Evolutionary conservation across 805 yeast genomes (phyloP), one percentile per base, ranked within the genome.

Genomic region (Wickerhamiella dianesei): DNA sequence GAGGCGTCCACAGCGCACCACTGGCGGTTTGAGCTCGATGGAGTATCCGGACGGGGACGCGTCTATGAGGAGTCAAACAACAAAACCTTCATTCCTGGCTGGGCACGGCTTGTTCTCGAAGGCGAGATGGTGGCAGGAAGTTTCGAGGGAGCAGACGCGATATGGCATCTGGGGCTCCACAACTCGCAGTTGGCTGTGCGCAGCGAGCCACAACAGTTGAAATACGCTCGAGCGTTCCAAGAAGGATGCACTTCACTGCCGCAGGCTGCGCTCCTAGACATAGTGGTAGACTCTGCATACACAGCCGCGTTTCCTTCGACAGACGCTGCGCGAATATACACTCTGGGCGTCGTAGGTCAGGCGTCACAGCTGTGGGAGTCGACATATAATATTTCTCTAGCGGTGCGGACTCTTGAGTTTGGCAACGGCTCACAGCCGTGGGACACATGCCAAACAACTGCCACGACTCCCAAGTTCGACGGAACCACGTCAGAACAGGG

Each of bases 241-340:
- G 6, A 6, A 12, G 67, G 67, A 5, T 64, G 67, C 43, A 64
- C 66, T 13, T 44, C 48, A 13, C 51, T 53, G 2, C 48, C 59
- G n/a, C 44, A 58, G 47, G 54, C 63, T 13, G 64, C 68, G 1
- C 53, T 62, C 21, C 54, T 65, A n/a, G 70, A 69, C 1, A 48
- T 63, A 3, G 67, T 62, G 14, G 67, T 59, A 1, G 70, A 66
- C 52, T 63, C 66, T 52, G 59, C 57, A 50, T 65, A 55, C 48
- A 14, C 62, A 40, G 22, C 48, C 20, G 48, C 41, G n/a, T 64
- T 63, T 53, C 53, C 53, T 43, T 47, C 53, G 25, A 44, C 54
- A 18, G 45, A 54, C 9, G 58, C 52, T 2, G 62, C 62, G 2
- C 54, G 61, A 4, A 52, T 58, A 19, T 55, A 61, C 44, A 50